A percentile compares a stretch with the other conserved stretches of the same genome.
phyloP scores from a whole-genome alignment of 1,284 basidiomycete species.

The Cutaneotrichosporon mucoides region DNA sequence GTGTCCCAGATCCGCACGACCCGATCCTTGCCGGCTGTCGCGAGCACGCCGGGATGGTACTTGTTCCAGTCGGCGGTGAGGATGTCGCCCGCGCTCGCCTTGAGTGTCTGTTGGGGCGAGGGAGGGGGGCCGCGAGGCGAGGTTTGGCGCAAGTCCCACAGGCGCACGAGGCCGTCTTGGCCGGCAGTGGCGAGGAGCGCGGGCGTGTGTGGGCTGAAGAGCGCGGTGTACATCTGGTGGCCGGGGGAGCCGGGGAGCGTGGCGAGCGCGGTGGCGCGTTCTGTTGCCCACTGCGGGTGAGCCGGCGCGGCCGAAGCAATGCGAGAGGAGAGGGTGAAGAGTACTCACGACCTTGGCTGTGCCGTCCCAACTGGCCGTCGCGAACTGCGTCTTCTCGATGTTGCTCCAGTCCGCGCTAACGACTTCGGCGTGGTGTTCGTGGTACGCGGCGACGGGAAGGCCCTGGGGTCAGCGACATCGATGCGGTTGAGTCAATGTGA shows the following conservation, averaged over 20 bases:
- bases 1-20: slow-evolving; percentile 52
- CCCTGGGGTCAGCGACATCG: slow-evolving; percentile 21
- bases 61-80: slow-evolving; percentile 57
- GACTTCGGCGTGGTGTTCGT: slow-evolving; percentile 87
- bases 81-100: slow-evolving; percentile 22
- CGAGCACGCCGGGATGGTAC: slow-evolving; percentile 52
- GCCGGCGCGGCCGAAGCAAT: too few species aligned
- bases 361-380: slow-evolving; percentile 89
- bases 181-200: slow-evolving; percentile 76
- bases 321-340: too few species aligned
- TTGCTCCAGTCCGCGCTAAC: slow-evolving; percentile 98
- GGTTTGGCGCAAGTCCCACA: slow-evolving; percentile 60
- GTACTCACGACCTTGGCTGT: slow-evolving; percentile 79
- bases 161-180: slow-evolving; percentile 72
- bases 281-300: slow-evolving; percentile 92
- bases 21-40: slow-evolving; percentile 53
- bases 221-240: slow-evolving; percentile 71
- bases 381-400: slow-evolving; percentile 82
- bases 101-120: slow-evolving; percentile 4
- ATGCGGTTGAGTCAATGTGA: neutral
- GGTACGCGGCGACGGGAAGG: slow-evolving; percentile 79
- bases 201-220: slow-evolving; percentile 87
- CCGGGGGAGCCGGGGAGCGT: slow-evolving; percentile 64
- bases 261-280: slow-evolving; percentile 67
- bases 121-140: neutral